phyloP scores from a whole-genome alignment of 2,329 filamentous ascomycete species.

The Beauveria caledonica region DNA sequence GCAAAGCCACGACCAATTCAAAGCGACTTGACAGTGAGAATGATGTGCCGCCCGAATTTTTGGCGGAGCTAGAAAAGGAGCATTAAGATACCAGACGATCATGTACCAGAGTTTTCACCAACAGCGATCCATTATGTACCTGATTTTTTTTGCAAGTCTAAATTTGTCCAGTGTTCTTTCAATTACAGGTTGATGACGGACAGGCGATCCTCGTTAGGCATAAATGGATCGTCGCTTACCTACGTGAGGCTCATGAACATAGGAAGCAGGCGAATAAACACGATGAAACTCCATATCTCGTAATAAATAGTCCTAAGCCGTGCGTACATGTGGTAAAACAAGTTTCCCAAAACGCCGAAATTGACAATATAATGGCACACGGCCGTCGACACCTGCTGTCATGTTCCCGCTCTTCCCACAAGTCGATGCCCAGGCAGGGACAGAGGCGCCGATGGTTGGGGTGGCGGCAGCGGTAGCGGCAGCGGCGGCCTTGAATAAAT shows the following conservation, averaged over 20 bases:
- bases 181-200: background rate
- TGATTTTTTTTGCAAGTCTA: background rate
- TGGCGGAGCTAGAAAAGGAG: constrained; percentile 33
- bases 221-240: background rate
- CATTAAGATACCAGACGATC: background rate
- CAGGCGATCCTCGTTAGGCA: background rate
- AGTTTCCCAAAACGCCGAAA: background rate
- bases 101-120: background rate
- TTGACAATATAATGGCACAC: constrained; percentile 5
- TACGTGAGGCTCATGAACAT: background rate
- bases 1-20: background rate
- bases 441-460: background rate
- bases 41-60: constrained; percentile 44
- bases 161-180: background rate
- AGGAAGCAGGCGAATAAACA: background rate
- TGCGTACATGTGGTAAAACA: background rate
- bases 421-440: background rate
- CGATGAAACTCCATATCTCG: constrained; percentile 3
- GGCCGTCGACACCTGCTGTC: background rate
- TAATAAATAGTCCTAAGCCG: background rate
- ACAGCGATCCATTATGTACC: background rate
- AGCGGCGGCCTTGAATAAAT: background rate
- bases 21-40: constrained; percentile 31
- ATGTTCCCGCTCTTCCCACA: background rate
- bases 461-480: background rate